Conservation (phyloP, 768 basidiomycete species). For the Cystobasidium ongulense region DNA sequence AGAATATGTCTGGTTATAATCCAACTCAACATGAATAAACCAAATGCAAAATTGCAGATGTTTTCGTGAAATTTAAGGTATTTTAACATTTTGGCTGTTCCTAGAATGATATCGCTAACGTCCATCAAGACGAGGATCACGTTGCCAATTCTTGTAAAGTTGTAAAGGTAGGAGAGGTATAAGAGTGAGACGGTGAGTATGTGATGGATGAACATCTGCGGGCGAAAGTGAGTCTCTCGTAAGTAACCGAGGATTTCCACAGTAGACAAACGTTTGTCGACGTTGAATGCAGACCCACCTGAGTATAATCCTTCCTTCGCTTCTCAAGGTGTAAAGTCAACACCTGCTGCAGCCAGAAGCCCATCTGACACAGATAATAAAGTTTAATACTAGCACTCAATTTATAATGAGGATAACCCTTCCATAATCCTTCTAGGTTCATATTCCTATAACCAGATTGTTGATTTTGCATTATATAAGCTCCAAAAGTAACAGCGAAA, state of each 20-base stretch:
- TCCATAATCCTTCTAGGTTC: slow-evolving; percentile 63
- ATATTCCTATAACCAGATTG: slow-evolving; percentile 42
- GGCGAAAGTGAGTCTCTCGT: not conserved
- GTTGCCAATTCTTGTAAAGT: slow-evolving; percentile 81
- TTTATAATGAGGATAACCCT: slow-evolving; percentile 70
- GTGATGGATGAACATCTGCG: slow-evolving; percentile 70
- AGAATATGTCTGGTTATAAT: slow-evolving; percentile 77
- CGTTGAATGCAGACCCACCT: slow-evolving; percentile 55
- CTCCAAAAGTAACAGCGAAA: not conserved
- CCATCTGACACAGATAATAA: slow-evolving; percentile 38
- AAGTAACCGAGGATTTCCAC: not conserved
- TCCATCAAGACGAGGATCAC: slow-evolving; percentile 90
- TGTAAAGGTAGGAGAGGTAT: slow-evolving; percentile 64
- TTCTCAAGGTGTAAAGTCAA: slow-evolving; percentile 88
- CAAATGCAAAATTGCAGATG: slow-evolving; percentile 65
- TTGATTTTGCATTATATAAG: not conserved
- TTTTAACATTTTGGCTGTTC: slow-evolving; percentile 90
- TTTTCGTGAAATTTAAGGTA: slow-evolving; percentile 62
- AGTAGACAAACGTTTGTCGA: too few relatives aligned
- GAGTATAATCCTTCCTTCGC: slow-evolving; percentile 79
- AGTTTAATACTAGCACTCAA: slow-evolving; percentile 59
- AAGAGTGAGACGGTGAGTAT: slow-evolving; percentile 76
- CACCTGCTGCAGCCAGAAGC: slow-evolving; percentile 77
- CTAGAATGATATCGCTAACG: slow-evolving; percentile 80
- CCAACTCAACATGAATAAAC: slow-evolving; percentile 79